Conservation (phyloP, 768 basidiomycete species). For the Phaffia tasmanica region DNA sequence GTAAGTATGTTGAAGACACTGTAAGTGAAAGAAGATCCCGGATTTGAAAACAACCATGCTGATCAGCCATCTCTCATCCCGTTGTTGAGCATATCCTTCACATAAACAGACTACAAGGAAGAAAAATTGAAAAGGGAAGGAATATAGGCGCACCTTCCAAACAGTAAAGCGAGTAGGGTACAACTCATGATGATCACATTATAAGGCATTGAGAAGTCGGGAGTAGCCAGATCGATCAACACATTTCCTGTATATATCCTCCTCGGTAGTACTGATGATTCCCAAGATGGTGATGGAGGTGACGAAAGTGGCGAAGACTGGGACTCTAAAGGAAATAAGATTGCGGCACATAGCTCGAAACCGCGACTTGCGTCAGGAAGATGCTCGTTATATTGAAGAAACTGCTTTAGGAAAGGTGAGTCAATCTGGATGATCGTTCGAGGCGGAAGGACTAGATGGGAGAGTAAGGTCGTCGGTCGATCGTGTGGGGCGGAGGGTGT, state of each 20-base stretch:
- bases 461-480: conserved; percentile 60
- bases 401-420: conserved; percentile 68
- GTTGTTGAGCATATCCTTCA: too few relatives aligned
- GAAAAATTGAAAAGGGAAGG: too few relatives aligned
- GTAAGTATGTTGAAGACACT: conserved; percentile 75
- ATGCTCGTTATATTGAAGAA: conserved; percentile 88
- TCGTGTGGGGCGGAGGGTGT: conserved; percentile 24
- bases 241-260: conserved; percentile 69
- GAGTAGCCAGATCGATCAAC: conserved; percentile 88
- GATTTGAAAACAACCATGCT: neutral
- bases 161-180: conserved; percentile 82
- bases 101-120: too few relatives aligned
- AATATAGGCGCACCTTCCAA: conserved; percentile 48
- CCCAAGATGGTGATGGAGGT: neutral
- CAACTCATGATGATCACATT: conserved; percentile 91
- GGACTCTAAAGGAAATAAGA: conserved; percentile 37
- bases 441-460: conserved; percentile 58
- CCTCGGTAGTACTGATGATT: neutral
- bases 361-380: conserved; percentile 91
- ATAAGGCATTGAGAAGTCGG: conserved; percentile 99
- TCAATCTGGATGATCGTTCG: conserved; percentile 52
- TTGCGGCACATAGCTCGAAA: conserved; percentile 80
- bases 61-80: neutral
- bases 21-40: too few relatives aligned
- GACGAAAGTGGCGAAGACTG: conserved; percentile 4